phyloP scores from a whole-genome alignment of 148 eudicot genomes.

The Limonium bicolor region DNA sequence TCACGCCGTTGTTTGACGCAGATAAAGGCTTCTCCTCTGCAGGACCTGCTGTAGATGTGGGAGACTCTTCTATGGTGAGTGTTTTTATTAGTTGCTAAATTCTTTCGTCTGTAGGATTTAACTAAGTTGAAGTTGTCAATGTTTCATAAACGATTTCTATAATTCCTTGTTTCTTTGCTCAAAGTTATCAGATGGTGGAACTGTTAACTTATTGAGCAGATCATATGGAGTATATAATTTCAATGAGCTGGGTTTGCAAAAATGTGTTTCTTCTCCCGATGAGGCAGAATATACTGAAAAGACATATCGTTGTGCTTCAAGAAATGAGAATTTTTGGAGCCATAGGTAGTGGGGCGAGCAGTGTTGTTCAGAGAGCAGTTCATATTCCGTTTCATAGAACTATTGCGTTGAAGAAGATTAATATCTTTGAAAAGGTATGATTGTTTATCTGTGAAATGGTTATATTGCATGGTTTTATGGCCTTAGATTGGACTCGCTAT shows the following conservation, averaged over 20 bases:
- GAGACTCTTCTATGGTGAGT: conserved; percentile 59
- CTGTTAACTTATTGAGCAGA: conserved; percentile 79
- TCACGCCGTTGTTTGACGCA: conserved; percentile 85
- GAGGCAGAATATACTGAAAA: conserved; percentile 41
- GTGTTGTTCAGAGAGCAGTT: conserved; percentile 92
- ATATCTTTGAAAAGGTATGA: conserved; percentile 85
- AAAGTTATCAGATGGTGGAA: conserved; percentile 56
- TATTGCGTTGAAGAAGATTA: conserved; percentile 87
- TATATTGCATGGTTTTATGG: too few species aligned
- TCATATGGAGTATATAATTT: conserved; percentile 88
- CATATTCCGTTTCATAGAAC: conserved; percentile 81
- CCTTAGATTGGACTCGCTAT: too few species aligned
- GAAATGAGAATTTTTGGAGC: conserved; percentile 94
- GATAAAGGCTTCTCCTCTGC: conserved; percentile 74
- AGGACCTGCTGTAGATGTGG: conserved; percentile 36
- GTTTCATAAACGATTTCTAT: conserved; percentile 1
- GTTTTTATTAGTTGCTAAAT: not conserved
- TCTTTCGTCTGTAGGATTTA: too few species aligned
- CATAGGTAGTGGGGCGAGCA: conserved; percentile 96
- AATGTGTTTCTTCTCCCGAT: conserved; percentile 51
- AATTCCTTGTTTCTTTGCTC: conserved; percentile 2
- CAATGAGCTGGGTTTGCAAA: conserved; percentile 79
- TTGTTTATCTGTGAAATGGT: too few species aligned
- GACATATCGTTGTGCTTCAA: conserved; percentile 67
- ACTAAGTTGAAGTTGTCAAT: not conserved